A percentile compares a stretch with the other conserved stretches of the same genome.
These are phyloP conservation scores for Thelonectria olida DNA, from an alignment of 2,329 filamentous ascomycete species.

Conservation along the genomic window DNA sequence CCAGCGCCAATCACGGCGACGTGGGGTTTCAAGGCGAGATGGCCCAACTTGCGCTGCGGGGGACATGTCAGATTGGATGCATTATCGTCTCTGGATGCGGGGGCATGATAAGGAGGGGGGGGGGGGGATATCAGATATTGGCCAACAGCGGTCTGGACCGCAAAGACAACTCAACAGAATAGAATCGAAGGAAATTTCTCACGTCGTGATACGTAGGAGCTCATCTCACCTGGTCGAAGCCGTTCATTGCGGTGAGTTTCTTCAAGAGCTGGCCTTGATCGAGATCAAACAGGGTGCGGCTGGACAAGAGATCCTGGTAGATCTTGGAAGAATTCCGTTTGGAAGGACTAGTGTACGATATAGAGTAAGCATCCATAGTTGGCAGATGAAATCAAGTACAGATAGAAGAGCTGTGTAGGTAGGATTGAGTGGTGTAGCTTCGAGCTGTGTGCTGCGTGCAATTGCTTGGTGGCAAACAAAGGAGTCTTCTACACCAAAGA, in stretches of 20 bases:
- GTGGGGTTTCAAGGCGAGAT: conserved; percentile 53
- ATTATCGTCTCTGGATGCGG: conserved; percentile 31
- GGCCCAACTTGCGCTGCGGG: conserved; percentile 31
- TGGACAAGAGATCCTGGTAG: conserved; percentile 59
- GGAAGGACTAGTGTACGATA: conserved; percentile 57
- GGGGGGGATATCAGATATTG: background rate
- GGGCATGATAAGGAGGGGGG: conserved; percentile 3
- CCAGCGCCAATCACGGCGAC: conserved; percentile 77
- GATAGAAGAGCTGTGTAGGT: conserved; percentile 9
- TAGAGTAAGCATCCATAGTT: conserved; percentile 62
- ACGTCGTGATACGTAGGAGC: background rate
- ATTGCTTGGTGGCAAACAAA: conserved; percentile 12
- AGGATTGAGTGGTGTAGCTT: conserved; percentile 21
- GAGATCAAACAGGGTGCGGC: conserved; percentile 48
- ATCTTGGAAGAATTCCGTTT: conserved; percentile 56
- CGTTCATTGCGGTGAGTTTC: conserved; percentile 43
- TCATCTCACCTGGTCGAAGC: conserved; percentile 48
- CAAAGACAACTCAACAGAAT: background rate
- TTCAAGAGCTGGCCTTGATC: conserved; percentile 43
- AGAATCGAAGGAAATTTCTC: background rate
- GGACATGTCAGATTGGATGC: conserved; percentile 33
- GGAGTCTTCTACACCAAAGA: conserved; percentile 13
- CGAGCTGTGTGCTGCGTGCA: conserved; percentile 18
- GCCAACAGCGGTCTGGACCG: background rate
- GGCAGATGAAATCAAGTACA: conserved; percentile 2